Evolutionary conservation across 2,329 filamentous ascomycete genomes (phyloP), one percentile per base, ranked within the genome.

Genomic region (Xylariaceae sp.): DNA sequence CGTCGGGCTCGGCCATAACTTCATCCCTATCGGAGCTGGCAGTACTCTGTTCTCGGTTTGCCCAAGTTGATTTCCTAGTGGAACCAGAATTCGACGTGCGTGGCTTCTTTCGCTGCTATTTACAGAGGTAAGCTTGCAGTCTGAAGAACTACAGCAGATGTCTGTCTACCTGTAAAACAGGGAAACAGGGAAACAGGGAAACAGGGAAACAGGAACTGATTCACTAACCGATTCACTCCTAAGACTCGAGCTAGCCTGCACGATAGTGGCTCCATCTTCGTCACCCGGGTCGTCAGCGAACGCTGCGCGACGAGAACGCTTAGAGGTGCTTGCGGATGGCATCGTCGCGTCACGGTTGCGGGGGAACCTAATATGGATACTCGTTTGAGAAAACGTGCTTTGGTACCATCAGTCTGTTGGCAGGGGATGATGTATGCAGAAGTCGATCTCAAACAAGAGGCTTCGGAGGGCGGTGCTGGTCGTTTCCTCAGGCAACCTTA

Each of bases 171-270:
- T n/a, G n/a, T n/a, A n/a, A 26, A 26, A 26, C 9, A 26, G 23
- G 40, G 32, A 65, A n/a, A 12, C 32, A 37, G 32, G 7, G 43
- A 44, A n/a, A n/a, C n/a, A n/a, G n/a, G 23, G 4, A 26, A 26
- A 26, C 9, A 26, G 23, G 40, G 32, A 65, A n/a, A 12, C 32
- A 37, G 32, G 7, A 44, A 44, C n/a, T n/a, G n/a, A n/a, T n/a
- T 19, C 7, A 70, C 75, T 66, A 65, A 81, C 79, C 18, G 71
- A 57, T 20, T 75, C 71, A 4, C 69, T 69, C 37, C 72, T 71
- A 21, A 78, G 63, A 20, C 70, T 73, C 1, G 79, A 79, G 58
- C 72, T 76, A 12, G 76, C 76, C 44, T 74, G 67, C n/a, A 72
- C 65, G 16, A 77, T 69, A 2, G 71, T 64, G 23, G 71, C 59